These are phyloP conservation scores for Chaetomium olivaceum DNA, from an alignment of 2,329 filamentous ascomycete genomes.

Conservation along the genomic window DNA sequence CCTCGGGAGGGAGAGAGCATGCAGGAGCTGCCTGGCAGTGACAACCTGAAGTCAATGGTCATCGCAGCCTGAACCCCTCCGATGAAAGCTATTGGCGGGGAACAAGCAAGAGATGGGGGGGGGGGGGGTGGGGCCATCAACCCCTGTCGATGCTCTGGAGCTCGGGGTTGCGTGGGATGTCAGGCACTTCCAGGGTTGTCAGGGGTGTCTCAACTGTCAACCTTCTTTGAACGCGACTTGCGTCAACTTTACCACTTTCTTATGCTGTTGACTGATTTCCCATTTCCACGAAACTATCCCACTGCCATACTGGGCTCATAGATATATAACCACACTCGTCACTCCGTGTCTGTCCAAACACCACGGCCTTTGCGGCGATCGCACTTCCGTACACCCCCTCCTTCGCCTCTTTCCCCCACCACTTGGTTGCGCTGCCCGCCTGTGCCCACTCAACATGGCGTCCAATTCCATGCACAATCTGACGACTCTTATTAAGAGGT, in stretches of 20 bases:
- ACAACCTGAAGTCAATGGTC: not conserved
- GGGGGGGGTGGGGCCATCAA: not conserved
- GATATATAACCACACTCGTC: not conserved
- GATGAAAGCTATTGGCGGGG: not conserved
- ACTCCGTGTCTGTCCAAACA: not conserved
- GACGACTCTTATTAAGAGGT: constrained; percentile 98
- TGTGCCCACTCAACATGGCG: constrained; percentile 61
- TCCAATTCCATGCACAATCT: constrained; percentile 91
- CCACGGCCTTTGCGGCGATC: not conserved
- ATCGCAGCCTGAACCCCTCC: not conserved
- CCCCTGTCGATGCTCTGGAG: not conserved
- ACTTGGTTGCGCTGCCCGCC: not conserved
- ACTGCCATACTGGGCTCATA: not conserved
- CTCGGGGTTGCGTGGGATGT: not conserved
- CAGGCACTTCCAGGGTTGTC: not conserved
- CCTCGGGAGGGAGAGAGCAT: too few species aligned
- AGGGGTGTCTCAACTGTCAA: constrained; percentile 9
- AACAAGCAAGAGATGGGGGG: not conserved
- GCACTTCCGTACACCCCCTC: not conserved
- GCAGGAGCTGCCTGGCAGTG: not conserved
- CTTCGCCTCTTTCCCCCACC: not conserved
- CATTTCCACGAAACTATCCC: not conserved
- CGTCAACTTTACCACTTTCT: not conserved
- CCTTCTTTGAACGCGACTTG: constrained; percentile 2
- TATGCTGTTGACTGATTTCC: not conserved